phyloP scores from a whole-genome alignment of 108 stramenopile species.

The Licmophora abbreviata region DNA sequence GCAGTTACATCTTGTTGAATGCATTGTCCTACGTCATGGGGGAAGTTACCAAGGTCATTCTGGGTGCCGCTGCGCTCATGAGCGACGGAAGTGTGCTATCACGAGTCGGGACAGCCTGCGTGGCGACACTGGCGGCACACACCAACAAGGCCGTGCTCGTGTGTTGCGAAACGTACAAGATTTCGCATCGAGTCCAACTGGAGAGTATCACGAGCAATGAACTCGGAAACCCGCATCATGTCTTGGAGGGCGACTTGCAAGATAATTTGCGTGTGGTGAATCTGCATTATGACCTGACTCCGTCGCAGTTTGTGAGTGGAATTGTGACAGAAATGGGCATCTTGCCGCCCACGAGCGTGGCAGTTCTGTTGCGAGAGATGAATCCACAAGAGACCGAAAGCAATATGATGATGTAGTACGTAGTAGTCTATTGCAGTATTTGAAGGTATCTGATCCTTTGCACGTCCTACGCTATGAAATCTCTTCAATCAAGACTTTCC shows the following conservation, averaged over 20 bases:
- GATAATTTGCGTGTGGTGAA: conserved; percentile 72
- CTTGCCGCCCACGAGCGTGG: conserved; percentile 93
- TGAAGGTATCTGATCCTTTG: too few relatives aligned
- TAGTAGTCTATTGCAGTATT: too few relatives aligned
- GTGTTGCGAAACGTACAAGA: conserved; percentile 98
- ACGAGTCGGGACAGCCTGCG: conserved; percentile 89
- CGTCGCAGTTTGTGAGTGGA: conserved; percentile 89
- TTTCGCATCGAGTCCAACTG: conserved; percentile 93
- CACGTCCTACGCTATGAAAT: too few relatives aligned
- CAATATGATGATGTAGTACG: too few relatives aligned
- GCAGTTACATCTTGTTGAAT: conserved; percentile 85
- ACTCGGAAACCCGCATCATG: conserved; percentile 75
- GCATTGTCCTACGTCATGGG: conserved; percentile 91
- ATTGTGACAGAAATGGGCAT: conserved; percentile 97
- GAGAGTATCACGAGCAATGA: conserved; percentile 96
- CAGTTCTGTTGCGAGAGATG: conserved; percentile 94
- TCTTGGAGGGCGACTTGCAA: conserved; percentile 11
- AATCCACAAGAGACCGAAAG: conserved; percentile 65
- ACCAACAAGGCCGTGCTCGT: conserved; percentile 92
- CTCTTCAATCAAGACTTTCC: too few relatives aligned
- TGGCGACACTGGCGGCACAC: conserved; percentile 86
- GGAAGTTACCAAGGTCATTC: conserved; percentile 92
- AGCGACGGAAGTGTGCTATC: conserved; percentile 91
- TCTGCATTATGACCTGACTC: conserved; percentile 95
- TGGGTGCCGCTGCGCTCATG: conserved; percentile 95